Base-by-base conservation (phyloP, 371 early-diverging fungal genomes). In the Mortierella sp. region DNA sequence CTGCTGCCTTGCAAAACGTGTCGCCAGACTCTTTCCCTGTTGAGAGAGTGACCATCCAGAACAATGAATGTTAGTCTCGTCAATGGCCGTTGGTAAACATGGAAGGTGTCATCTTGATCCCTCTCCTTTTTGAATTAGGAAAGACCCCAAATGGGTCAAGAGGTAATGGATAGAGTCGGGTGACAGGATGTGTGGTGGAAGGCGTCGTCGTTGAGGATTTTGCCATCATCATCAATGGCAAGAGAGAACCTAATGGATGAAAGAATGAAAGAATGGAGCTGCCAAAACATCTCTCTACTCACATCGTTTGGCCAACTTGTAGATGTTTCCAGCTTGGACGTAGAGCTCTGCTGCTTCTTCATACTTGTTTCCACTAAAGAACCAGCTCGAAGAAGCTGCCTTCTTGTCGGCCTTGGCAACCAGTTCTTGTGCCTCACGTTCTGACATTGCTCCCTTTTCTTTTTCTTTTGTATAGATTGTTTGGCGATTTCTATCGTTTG, bases 281-380 rank as follows among this genome's bases (percentile, higher is more conserved):
- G 14, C 12, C 15, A 29, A 7, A 7, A 16, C 44, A 48, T 44
- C 16, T 44, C 16, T 43, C 23, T 14, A 63, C 85, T 72, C 87
- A 95, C 95, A 94, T 82, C 90, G 86, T 84, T 97, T 95, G 63
- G 90, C 90, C 46, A 96, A 82, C 84, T 96, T 97, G 87, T 94
- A 97, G 19, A 89, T 86, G 83, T 97, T 97, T 57, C 88, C 96
- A 11, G 98, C 98, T 67, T 92, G 89, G 72, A 87, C 89, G 80
- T 91, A 98, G 60, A 97, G 88, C 55, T 97, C 98, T 48, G 94
- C 92, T 9, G 98, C 97, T 74, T 97, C 97, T 56, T 97, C 97
- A 57, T 90, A 89, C 74, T 96, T 97, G 70, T 91, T 91, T 2
- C 93, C 89, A 47, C 94, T 91, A 82, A 96, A 96, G 57, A 73